Evolutionary conservation across 805 yeast genomes (phyloP), one percentile per base, ranked within the genome.

Genomic region (Wickerhamiella cacticola): DNA sequence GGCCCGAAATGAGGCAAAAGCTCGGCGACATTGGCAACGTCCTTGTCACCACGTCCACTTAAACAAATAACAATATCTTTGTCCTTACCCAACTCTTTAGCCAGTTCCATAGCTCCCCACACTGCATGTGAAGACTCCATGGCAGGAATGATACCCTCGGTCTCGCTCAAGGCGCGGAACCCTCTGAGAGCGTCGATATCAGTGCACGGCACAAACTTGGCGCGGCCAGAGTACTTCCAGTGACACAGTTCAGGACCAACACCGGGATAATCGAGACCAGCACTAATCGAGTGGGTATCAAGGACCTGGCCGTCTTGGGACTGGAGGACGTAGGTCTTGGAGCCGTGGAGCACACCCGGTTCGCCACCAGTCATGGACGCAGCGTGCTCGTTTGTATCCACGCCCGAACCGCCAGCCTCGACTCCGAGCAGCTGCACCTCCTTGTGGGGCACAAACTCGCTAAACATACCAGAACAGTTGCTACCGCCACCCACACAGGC

Each of bases 401-500:
- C 55, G 63, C 99, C 99, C 57, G 85, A 94, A 66, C 99, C 99
- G 64, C 96, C 99, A 45, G 99, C 99, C 70, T 92, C 99, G 52
- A 88, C 86, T 64, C 99, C 99, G 25, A 88, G 68, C 62, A 92
- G 70, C 61, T 76, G 77, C 40, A 92, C 99, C 7, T 75, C 69
- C 13, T 63, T 55, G 63, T 87, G 96, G 15, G 84, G 70, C 63
- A 86, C 94, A 62, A 92, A 92, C 48, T 97, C 96, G 19, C 86
- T 79, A 67, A 92, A 92, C 76, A 89, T 78, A 64, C 99, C 99
- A 26, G 94, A 78, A 45, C 95, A 81, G 73, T 92, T 92, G 16
- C 96, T 86, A 48, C 99, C 99, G 61, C 99, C 99, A 60, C 99
- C 99, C 45, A 92, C 98, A 73, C 99, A 92, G 1, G 99, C 99